Evolutionary conservation across 2,329 filamentous ascomycete species (phyloP).

Genomic region (Apiospora kogelbergensis): DNA sequence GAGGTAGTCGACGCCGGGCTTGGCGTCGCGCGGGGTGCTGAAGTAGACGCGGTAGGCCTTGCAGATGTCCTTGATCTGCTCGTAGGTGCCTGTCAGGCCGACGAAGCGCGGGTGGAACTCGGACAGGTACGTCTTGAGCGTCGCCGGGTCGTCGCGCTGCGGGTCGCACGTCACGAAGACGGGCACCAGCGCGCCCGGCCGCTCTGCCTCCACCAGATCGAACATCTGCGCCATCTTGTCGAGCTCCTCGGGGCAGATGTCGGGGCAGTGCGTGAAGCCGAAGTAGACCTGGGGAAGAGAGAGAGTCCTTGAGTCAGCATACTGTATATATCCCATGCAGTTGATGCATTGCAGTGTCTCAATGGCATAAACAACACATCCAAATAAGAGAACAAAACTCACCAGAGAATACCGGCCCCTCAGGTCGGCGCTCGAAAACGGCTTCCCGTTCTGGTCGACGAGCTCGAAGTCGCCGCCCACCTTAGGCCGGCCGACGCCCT

Average conservation of each 20-base stretch:
- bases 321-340: too few relatives aligned
- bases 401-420: slow-evolving; percentile 84
- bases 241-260: slow-evolving; percentile 98
- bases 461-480: slow-evolving; percentile 87
- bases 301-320: background rate
- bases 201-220: slow-evolving; percentile 62
- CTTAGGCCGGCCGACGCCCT: slow-evolving; percentile 89
- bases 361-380: too few relatives aligned
- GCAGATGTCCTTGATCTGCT: slow-evolving; percentile 90
- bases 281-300: slow-evolving; percentile 76
- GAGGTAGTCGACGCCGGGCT: slow-evolving; percentile 92
- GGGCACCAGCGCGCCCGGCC: slow-evolving; percentile 61
- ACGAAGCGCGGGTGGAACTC: slow-evolving; percentile 89
- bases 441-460: slow-evolving; percentile 76
- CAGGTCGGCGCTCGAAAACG: slow-evolving; percentile 77
- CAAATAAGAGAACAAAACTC: slow-evolving; percentile 30
- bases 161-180: slow-evolving; percentile 97
- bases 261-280: slow-evolving; percentile 96
- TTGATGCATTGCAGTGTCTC: too few relatives aligned
- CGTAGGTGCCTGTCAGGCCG: slow-evolving; percentile 89
- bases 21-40: slow-evolving; percentile 83
- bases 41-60: slow-evolving; percentile 98
- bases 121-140: slow-evolving; percentile 79
- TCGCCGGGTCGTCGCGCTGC: slow-evolving; percentile 80
- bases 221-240: slow-evolving; percentile 99